Percentiles rank a stretch among this genome's conserved stretches.
phyloP scores from a whole-genome alignment of 805 yeast species.

The Saturnispora besseyi region DNA sequence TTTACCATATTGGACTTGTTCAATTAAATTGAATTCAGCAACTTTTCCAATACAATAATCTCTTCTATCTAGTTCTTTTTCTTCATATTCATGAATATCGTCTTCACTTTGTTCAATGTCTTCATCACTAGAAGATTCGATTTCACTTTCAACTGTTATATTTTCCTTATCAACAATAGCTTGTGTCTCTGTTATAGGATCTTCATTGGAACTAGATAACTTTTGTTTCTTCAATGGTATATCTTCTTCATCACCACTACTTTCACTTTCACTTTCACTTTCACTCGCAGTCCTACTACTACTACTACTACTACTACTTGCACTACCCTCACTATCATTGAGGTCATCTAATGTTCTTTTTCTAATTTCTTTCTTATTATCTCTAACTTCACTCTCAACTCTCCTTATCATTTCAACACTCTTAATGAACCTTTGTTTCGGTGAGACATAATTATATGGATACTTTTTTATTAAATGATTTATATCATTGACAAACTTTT shows the following conservation, averaged over 20 bases:
- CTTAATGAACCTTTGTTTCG: background rate
- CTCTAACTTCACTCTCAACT: background rate
- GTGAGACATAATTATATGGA: background rate
- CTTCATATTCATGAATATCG: background rate
- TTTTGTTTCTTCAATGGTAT: background rate
- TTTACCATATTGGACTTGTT: background rate
- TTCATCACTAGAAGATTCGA: background rate
- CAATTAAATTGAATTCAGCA: background rate
- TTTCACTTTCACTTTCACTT: background rate
- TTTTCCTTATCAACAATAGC: too few species aligned
- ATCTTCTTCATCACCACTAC: background rate
- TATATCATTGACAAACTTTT: background rate
- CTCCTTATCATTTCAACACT: background rate
- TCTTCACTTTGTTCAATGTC: background rate
- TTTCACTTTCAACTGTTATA: slow-evolving; percentile 8
- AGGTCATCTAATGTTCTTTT: background rate
- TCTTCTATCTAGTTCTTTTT: background rate
- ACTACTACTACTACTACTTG: background rate
- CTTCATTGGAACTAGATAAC: background rate
- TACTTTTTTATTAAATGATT: background rate
- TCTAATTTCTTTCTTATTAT: background rate
- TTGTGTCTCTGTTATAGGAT: background rate
- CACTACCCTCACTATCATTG: background rate
- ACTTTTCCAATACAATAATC: slow-evolving; percentile 1
- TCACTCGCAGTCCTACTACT: background rate